Base-by-base conservation (phyloP, 257 asterid genomes). In the Solanum pinnatisectum region DNA sequence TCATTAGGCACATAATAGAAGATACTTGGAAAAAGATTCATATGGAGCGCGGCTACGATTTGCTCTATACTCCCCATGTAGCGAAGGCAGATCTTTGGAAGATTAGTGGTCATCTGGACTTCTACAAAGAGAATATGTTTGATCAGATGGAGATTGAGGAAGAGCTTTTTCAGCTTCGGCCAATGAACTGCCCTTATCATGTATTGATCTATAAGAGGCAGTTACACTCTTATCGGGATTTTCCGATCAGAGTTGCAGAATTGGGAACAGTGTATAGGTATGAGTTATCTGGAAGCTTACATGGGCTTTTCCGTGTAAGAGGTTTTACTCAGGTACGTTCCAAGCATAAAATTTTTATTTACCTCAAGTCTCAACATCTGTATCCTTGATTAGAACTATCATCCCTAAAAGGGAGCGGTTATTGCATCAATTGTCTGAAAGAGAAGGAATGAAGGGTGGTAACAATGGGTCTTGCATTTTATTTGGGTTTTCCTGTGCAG, bases 181-280 rank as follows among this genome's bases (percentile, higher is more conserved):
- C 99, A 20, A 97, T 96, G 99, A 96, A 97, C 93, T 97, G 99
- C 87, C 99, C 99, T 79, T 97, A 97, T 94, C 99, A 97, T 88
- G 94, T 97, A 87, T 93, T 97, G 91, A 93, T 94, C 86, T 97
- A 96, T 92, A 96, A 97, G 90, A 89, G 95, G 89, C 93, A 92
- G 87, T 90, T 36, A 44, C 99, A 95, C 87, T 97, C 98, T 2
- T 97, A 95, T 87, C 92, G 98, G 90, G 98, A 96, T 90, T 96
- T 97, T 85, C 99, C 99, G 2, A 92, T 96, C 90, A 94, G 99
- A 92, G 95, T 97, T 90, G 99, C 99, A 16, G 99, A 97, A 92
- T 98, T 97, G 68, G 99, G 99, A 86, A 97, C 99, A 35, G 99
- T 97, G 84, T 97, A 97, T 83, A 93, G 98, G 91, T 97, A 97